Evolutionary conservation across 1,284 basidiomycete genomes (phyloP).

Genomic region (Megacollybia platyphylla): DNA sequence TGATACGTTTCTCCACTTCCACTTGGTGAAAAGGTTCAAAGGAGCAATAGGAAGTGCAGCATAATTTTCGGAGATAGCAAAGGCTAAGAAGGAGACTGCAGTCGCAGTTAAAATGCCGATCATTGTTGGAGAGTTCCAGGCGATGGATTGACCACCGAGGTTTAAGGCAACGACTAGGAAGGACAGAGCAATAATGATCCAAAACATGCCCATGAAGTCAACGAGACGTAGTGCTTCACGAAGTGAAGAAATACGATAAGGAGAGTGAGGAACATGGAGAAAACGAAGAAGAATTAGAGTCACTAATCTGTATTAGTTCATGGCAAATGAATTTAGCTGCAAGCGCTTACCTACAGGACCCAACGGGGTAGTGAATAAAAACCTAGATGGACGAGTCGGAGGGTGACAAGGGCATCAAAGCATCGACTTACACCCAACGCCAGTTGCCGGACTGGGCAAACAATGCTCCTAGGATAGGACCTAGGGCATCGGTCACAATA

Average conservation of each 20-base stretch:
- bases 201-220: constrained; percentile 15
- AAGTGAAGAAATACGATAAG: constrained; percentile 8
- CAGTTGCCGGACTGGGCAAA: constrained; percentile 19
- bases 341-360: constrained; percentile 16
- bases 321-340: not conserved
- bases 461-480: constrained; percentile 17
- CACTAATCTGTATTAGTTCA: constrained; percentile 10
- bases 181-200: constrained; percentile 12
- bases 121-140: constrained; percentile 17
- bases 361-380: constrained; percentile 18
- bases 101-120: constrained; percentile 16
- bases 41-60: constrained; percentile 16
- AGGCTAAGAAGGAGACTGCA: constrained; percentile 13
- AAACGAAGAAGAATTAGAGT: constrained; percentile 15
- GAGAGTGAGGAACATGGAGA: constrained; percentile 11
- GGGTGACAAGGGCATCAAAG: not conserved
- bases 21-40: constrained; percentile 13
- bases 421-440: constrained; percentile 17
- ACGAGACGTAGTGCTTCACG: constrained; percentile 12
- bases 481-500: constrained; percentile 17
- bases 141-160: constrained; percentile 16
- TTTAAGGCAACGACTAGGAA: constrained; percentile 19
- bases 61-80: constrained; percentile 16
- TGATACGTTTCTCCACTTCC: constrained; percentile 20
- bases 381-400: constrained; percentile 9